phyloP scores from a whole-genome alignment of 345 rosid genomes.

The Viola odorata region DNA sequence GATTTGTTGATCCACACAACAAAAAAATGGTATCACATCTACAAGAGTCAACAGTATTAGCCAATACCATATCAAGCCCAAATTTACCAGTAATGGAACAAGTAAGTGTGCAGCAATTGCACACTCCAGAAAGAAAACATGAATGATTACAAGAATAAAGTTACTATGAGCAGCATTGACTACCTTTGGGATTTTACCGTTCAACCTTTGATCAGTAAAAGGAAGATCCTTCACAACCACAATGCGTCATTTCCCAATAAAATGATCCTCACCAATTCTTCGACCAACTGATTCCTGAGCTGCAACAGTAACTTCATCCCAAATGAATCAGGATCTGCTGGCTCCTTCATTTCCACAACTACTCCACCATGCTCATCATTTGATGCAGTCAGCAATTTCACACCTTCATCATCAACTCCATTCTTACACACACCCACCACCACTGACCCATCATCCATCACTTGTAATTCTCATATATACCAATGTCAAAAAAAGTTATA shows the following conservation, averaged over 20 bases:
- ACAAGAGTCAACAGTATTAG: too few relatives aligned
- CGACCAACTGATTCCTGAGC: conserved; percentile 62
- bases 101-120: neutral
- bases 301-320: conserved; percentile 83
- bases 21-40: too few relatives aligned
- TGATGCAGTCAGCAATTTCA: conserved; percentile 34
- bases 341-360: conserved; percentile 49
- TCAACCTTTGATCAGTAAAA: conserved; percentile 81
- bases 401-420: conserved; percentile 22
- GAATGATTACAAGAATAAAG: neutral
- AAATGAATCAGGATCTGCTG: conserved; percentile 44
- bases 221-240: conserved; percentile 79
- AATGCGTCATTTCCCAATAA: conserved; percentile 81
- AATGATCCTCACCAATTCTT: conserved; percentile 45
- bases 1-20: neutral
- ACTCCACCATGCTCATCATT: conserved; percentile 55
- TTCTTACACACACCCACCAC: conserved; percentile 10
- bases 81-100: neutral
- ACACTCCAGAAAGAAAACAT: neutral
- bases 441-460: too few relatives aligned
- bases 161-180: neutral
- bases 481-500: too few relatives aligned
- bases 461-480: too few relatives aligned
- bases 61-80: too few relatives aligned
- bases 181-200: conserved; percentile 99